phyloP scores from a whole-genome alignment of 495 filamentous ascomycete genomes.

The Annulohypoxylon moriforme region DNA sequence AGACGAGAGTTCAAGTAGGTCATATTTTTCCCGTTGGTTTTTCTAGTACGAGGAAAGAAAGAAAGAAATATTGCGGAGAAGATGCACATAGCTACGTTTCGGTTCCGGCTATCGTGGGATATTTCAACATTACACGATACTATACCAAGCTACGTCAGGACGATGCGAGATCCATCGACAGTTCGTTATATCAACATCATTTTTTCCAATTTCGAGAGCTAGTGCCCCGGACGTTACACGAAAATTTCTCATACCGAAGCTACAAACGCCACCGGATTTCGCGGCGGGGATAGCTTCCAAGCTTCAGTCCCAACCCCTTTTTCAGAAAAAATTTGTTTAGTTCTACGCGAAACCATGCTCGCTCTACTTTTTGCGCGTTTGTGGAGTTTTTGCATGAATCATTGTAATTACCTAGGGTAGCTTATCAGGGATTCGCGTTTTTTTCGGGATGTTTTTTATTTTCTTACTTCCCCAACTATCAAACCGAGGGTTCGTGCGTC shows the following conservation, averaged over 20 bases:
- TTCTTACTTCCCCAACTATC: constrained; percentile 27
- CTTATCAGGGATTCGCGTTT: constrained; percentile 41
- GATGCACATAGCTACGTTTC: constrained; percentile 1
- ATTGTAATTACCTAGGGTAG: constrained; percentile 34
- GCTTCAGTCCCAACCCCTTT: constrained; percentile 16
- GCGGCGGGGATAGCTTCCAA: not conserved
- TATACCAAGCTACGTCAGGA: constrained; percentile 14
- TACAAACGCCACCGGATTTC: not conserved
- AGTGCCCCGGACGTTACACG: constrained; percentile 28
- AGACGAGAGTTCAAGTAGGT: constrained; percentile 88
- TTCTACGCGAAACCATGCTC: constrained; percentile 22
- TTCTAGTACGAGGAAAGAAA: constrained; percentile 1
- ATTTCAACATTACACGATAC: constrained; percentile 25
- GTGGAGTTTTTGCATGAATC: constrained; percentile 46
- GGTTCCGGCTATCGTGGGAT: constrained; percentile 31
- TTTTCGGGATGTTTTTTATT: constrained; percentile 33
- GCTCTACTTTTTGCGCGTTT: constrained; percentile 24
- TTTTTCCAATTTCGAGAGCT: constrained; percentile 15
- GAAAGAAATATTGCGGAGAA: not conserved
- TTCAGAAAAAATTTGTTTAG: constrained; percentile 15
- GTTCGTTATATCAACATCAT: constrained; percentile 3
- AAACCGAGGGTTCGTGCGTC: constrained; percentile 33
- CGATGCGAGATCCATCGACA: constrained; percentile 11
- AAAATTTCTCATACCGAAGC: constrained; percentile 13
- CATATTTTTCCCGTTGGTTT: not conserved